Base-by-base conservation (phyloP, 805 yeast genomes). In the Candida boleticola region DNA sequence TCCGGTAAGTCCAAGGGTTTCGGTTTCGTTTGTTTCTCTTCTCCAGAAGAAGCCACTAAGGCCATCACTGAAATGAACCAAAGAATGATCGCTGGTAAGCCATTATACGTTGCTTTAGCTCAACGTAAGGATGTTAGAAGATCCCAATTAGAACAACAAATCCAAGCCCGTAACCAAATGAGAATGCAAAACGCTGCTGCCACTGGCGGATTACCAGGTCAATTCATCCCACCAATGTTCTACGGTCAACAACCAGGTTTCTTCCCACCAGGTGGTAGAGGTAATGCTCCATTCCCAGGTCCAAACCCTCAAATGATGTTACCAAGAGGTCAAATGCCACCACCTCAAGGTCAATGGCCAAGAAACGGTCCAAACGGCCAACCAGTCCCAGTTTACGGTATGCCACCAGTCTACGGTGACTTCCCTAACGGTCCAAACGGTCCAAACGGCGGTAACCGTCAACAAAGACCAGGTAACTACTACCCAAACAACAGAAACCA, bases 41-140 rank as follows among this genome's bases (percentile, higher is more conserved):
- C 93, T 51, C 97, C 98, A 63, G 99, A 93, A 71, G 99, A 93
- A 81, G 99, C 99, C 56, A 87, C 96, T 60, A 89, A 89, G 76
- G 99, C 99, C 53, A 89, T 92, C 67, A 79, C 92, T 57, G 99
- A 92, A 78, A 90, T 92, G 96, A 89, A 92, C 82, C 97, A 89
- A 75, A 86, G 89, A 67, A 85, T 92, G 84, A 81, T 93, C 57
- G 83, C 82, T 57, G 89, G 90, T 66, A 93, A 93, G 80, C 99
- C 98, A 60, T 79, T 93, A 64, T 93, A 92, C 68, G 99, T 93
- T 72, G 97, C 97, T 48, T 82, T 93, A 63, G 99, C 99, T 57
- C 99, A 93, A 81, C 87, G 96, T 72, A 92, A 89, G 77, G 99
- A 92, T 58, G 96, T 89, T 45, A 89, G 99, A 81, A 85, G 96